These are phyloP conservation scores for Didymella keratinophila DNA, from an alignment of 2,329 filamentous ascomycete species.

Conservation along the genomic window DNA sequence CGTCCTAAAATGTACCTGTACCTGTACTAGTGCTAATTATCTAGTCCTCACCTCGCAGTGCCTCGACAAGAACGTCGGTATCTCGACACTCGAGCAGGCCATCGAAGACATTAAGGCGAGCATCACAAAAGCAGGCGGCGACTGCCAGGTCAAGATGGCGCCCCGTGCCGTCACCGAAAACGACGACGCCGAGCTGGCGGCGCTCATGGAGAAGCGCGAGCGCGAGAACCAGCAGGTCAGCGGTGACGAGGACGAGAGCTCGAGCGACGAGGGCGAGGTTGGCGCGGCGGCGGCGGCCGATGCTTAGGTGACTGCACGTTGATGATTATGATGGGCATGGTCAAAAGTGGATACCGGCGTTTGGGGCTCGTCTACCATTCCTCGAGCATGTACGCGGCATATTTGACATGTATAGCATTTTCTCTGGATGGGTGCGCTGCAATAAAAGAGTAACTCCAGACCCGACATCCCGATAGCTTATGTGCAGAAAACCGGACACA, in stretches of 20 bases:
- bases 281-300: conserved; percentile 48
- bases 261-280: conserved; percentile 86
- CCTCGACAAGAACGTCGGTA: conserved; percentile 88
- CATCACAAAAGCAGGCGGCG: conserved; percentile 80
- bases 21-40: conserved; percentile 24
- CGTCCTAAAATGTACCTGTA: neutral
- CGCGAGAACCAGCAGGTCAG: conserved; percentile 97
- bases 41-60: conserved; percentile 90
- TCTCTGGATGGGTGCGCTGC: conserved; percentile 16
- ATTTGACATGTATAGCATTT: conserved; percentile 31
- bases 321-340: conserved; percentile 29
- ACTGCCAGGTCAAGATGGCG: conserved; percentile 93
- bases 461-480: neutral
- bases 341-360: conserved; percentile 44
- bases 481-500: too few species aligned
- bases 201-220: conserved; percentile 98
- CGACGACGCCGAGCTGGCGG: conserved; percentile 95
- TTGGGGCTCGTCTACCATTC: conserved; percentile 31
- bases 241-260: conserved; percentile 94
- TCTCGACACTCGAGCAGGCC: conserved; percentile 83
- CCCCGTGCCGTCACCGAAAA: conserved; percentile 99
- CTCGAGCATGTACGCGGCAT: conserved; percentile 29
- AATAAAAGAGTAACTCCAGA: conserved; percentile 5
- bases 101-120: conserved; percentile 85
- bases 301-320: conserved; percentile 33